Conservation (phyloP, 257 asterid species). For the Fraxinus excelsior region DNA sequence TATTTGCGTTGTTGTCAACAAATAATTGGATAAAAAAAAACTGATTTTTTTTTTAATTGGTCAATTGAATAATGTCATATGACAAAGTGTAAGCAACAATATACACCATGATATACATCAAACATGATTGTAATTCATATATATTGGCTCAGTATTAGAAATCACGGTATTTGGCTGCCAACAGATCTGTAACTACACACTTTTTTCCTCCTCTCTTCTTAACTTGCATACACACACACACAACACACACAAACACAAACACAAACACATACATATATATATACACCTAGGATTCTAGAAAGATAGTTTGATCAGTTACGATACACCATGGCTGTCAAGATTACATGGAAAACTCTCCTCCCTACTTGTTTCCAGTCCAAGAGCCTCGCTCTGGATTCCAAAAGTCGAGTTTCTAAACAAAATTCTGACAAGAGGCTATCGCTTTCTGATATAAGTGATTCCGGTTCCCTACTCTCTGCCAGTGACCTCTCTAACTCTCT, state of each 20-base stretch:
- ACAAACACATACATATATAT: no score
- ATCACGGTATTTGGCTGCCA: background rate
- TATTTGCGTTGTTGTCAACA: no score
- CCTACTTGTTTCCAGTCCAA: constrained; percentile 35
- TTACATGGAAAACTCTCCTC: constrained; percentile 22
- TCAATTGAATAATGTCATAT: no score
- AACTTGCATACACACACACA: no score
- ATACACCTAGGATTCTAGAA: background rate
- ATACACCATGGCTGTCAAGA: constrained; percentile 20
- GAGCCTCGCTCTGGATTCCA: constrained; percentile 19
- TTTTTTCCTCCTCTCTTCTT: no score
- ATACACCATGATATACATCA: no score
- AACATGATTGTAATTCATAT: no score
- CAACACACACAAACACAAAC: no score
- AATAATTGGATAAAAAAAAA: no score
- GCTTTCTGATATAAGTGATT: constrained; percentile 59
- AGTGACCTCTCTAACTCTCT: constrained; percentile 58
- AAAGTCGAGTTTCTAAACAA: constrained; percentile 21
- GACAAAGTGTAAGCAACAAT: no score
- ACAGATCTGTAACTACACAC: background rate
- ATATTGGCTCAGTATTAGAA: background rate
- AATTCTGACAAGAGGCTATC: constrained; percentile 48
- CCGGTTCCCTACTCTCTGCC: constrained; percentile 47
- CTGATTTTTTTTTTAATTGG: no score
- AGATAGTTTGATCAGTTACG: background rate